phyloP scores from a whole-genome alignment of 1,139 yeast genomes.

The Zygoascus sp. region DNA sequence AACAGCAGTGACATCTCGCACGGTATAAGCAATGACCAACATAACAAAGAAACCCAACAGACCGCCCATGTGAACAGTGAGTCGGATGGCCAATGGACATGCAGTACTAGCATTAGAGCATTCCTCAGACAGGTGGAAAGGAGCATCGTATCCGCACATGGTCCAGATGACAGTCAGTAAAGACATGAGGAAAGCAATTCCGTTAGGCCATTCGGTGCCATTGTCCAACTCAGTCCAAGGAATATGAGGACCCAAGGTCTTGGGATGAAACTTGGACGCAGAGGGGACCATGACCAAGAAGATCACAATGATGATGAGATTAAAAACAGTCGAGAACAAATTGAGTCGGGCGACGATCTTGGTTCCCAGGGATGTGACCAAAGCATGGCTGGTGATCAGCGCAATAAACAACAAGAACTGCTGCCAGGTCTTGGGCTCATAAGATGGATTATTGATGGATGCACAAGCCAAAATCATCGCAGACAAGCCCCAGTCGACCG shows the following conservation, averaged over 20 bases:
- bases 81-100: slow-evolving; percentile 61
- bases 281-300: slow-evolving; percentile 62
- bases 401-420: slow-evolving; percentile 55
- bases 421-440: slow-evolving; percentile 44
- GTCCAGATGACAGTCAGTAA: slow-evolving; percentile 69
- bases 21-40: slow-evolving; percentile 60
- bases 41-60: slow-evolving; percentile 56
- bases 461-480: slow-evolving; percentile 52
- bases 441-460: slow-evolving; percentile 45
- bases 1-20: slow-evolving; percentile 48
- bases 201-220: slow-evolving; percentile 61
- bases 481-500: slow-evolving; percentile 57
- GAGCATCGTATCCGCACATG: slow-evolving; percentile 70
- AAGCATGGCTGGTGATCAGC: slow-evolving; percentile 44
- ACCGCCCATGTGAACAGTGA: slow-evolving; percentile 59
- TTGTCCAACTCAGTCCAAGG: slow-evolving; percentile 61
- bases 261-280: slow-evolving; percentile 28
- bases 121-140: slow-evolving; percentile 69
- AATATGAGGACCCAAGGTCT: slow-evolving; percentile 38
- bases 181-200: slow-evolving; percentile 54
- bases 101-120: slow-evolving; percentile 58
- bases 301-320: slow-evolving; percentile 50
- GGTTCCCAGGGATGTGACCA: slow-evolving; percentile 48
- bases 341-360: slow-evolving; percentile 54
- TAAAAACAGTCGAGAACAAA: slow-evolving; percentile 52